Evolutionary conservation across 1,284 basidiomycete species (phyloP).

Genomic region (Takashimella koratensis): DNA sequence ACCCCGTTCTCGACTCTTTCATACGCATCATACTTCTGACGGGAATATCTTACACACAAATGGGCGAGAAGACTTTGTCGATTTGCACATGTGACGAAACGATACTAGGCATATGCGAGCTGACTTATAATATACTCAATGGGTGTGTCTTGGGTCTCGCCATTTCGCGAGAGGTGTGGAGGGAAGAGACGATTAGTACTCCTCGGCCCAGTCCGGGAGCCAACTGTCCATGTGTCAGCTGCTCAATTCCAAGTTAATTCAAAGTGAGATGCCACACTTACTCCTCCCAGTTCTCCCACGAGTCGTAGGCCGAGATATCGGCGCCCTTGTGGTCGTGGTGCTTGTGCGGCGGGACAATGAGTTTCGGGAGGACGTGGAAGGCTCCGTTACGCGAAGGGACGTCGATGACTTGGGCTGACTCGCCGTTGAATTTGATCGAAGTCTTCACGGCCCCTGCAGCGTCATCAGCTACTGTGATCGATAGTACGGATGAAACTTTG

Average conservation of each 20-base stretch:
- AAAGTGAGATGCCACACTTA: constrained; percentile 30
- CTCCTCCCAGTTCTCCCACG: constrained; percentile 63
- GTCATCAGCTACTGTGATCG: constrained; percentile 31
- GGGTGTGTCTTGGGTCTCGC: no score
- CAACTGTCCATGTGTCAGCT: constrained; percentile 9
- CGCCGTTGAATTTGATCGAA: constrained; percentile 57
- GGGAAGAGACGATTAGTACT: no score
- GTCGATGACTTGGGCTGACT: constrained; percentile 54
- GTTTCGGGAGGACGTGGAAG: constrained; percentile 55
- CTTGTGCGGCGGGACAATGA: constrained; percentile 56
- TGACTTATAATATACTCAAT: no score
- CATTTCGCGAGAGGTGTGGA: no score
- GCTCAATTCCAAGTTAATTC: background rate
- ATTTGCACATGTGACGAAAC: no score
- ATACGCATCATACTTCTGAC: no score
- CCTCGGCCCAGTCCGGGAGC: constrained; percentile 37
- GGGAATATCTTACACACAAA: no score
- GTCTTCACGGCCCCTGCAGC: constrained; percentile 49
- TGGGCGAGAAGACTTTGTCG: no score
- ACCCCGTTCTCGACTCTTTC: no score
- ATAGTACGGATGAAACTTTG: constrained; percentile 36
- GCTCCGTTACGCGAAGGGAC: constrained; percentile 60
- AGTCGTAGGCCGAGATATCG: constrained; percentile 37
- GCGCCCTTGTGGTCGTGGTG: constrained; percentile 39
- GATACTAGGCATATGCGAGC: no score